Evolutionary conservation across 2,329 filamentous ascomycete species (phyloP).

Genomic region (Mariannaea elegans): DNA sequence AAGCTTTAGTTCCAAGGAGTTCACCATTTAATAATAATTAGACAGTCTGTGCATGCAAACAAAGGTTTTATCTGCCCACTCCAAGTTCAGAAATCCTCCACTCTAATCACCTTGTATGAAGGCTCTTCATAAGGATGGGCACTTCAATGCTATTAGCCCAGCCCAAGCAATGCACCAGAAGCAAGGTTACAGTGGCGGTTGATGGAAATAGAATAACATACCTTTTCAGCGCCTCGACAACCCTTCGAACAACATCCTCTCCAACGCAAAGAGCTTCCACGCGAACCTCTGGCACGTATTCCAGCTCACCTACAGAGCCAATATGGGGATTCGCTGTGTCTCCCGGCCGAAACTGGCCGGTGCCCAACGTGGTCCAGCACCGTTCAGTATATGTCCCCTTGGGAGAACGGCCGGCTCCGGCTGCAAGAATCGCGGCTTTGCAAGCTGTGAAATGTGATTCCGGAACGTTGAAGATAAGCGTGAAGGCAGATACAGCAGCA

Average conservation of each 20-base stretch:
- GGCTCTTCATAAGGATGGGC: constrained; percentile 42
- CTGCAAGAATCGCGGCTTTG: constrained; percentile 65
- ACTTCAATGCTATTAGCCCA: constrained; percentile 29
- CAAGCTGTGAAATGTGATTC: constrained; percentile 54
- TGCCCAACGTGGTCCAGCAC: constrained; percentile 62
- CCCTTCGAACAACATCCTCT: constrained; percentile 63
- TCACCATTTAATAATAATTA: too few species aligned
- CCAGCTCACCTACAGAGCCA: constrained; percentile 64
- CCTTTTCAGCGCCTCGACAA: constrained; percentile 72
- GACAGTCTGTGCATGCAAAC: too few species aligned
- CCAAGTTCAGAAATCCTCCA: constrained; percentile 41
- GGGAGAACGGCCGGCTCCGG: constrained; percentile 64
- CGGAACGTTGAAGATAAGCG: constrained; percentile 62
- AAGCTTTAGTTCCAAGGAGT: too few species aligned
- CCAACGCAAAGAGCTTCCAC: constrained; percentile 72
- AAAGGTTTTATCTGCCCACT: neutral
- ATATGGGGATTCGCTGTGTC: constrained; percentile 69
- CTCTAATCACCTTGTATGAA: constrained; percentile 35
- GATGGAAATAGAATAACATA: too few species aligned
- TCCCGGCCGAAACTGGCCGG: constrained; percentile 72
- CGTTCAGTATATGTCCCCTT: constrained; percentile 65
- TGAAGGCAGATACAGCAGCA: constrained; percentile 30
- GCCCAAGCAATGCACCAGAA: neutral
- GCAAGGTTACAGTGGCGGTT: neutral
- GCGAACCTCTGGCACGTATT: constrained; percentile 67